A percentile compares a stretch with the other conserved stretches of the same genome.
These are phyloP conservation scores for Amphicarpaea edgeworthii DNA, from an alignment of 306 rosid species.

Conservation along the genomic window DNA sequence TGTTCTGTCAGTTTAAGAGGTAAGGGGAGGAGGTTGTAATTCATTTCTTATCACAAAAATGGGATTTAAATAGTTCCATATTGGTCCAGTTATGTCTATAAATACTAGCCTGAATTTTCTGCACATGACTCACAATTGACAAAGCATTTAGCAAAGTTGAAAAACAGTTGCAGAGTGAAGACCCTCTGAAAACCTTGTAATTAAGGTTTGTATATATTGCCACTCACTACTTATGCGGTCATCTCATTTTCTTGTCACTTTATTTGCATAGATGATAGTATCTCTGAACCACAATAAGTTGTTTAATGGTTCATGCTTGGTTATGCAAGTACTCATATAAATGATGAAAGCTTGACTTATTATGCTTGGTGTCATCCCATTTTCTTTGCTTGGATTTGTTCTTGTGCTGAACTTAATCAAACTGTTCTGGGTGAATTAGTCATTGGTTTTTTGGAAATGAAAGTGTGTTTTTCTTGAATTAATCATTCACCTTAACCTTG, in stretches of 20 bases:
- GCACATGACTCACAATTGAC: background rate
- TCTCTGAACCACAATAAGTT: background rate
- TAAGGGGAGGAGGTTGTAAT: no score
- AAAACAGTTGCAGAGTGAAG: background rate
- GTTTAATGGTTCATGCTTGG: conserved; percentile 11
- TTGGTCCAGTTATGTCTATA: background rate
- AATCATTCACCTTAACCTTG: background rate
- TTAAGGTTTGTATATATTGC: background rate
- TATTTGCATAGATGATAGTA: background rate
- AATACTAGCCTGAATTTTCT: background rate
- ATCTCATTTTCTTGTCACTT: background rate
- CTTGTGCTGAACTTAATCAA: background rate
- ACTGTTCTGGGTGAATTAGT: background rate
- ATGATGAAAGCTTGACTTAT: no score
- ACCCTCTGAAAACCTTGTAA: background rate
- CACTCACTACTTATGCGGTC: background rate
- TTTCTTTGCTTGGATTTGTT: background rate
- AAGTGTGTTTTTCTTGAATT: background rate
- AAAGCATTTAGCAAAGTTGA: background rate
- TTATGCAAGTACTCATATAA: background rate
- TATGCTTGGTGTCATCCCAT: background rate
- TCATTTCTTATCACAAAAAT: no score
- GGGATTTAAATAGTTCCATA: background rate
- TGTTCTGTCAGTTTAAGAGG: no score
- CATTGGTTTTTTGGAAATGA: background rate